Conservation (phyloP, 305 asterid species). For the Solanum hybrid region DNA sequence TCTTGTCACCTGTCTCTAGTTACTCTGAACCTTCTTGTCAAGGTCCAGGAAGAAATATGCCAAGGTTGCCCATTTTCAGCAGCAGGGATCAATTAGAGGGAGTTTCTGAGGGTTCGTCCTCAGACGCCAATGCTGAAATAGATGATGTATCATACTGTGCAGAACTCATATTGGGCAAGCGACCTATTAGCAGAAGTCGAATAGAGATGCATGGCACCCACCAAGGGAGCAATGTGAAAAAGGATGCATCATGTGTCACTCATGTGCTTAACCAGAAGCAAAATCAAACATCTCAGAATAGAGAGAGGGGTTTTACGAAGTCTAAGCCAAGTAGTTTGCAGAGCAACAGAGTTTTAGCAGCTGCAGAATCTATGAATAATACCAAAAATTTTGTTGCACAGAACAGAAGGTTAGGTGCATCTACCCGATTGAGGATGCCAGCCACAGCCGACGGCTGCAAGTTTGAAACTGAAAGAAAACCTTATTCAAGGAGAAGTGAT, state of each 20-base stretch:
- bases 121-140: conserved; percentile 4
- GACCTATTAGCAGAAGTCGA: conserved; percentile 24
- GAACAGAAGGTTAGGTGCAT: conserved; percentile 22
- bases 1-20: conserved; percentile 19
- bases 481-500: conserved; percentile 22
- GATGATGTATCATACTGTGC: conserved; percentile 18
- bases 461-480: conserved; percentile 44
- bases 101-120: conserved; percentile 12
- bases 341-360: conserved; percentile 19
- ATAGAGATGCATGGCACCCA: conserved; percentile 21
- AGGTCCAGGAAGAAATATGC: conserved; percentile 25
- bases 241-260: conserved; percentile 20
- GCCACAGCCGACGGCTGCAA: conserved; percentile 28
- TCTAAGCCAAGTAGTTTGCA: conserved; percentile 25
- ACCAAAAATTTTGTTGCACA: conserved; percentile 21
- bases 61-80: conserved; percentile 18
- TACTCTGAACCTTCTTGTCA: conserved; percentile 28
- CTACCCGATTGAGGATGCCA: conserved; percentile 23
- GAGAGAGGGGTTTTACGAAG: conserved; percentile 30
- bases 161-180: conserved; percentile 15
- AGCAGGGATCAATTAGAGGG: conserved; percentile 26
- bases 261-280: conserved; percentile 25
- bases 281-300: conserved; percentile 26
- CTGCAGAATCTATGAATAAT: conserved; percentile 19
- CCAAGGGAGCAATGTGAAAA: conserved; percentile 25